Conservation (phyloP, 257 asterid genomes). For the Mentha longifolia region DNA sequence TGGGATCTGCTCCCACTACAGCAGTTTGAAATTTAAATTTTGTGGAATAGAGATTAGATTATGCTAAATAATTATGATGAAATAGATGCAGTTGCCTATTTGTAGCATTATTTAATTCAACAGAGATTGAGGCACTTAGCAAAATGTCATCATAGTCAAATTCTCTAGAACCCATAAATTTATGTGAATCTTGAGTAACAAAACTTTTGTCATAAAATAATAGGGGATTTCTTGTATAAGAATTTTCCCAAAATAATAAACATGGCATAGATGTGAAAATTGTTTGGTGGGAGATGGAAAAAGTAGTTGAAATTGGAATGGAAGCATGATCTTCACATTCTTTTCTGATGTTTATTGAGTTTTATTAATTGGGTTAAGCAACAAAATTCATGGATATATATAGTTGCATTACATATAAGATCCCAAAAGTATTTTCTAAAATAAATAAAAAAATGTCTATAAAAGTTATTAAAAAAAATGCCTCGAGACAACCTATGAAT, state of each 20-base stretch:
- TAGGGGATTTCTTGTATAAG: too few species aligned
- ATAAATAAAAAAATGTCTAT: too few species aligned
- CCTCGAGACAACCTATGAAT: slow-evolving; percentile 5
- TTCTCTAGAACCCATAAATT: slow-evolving; percentile 29
- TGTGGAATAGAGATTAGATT: slow-evolving; percentile 31
- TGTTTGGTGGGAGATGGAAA: slow-evolving; percentile 1
- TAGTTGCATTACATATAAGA: too few species aligned
- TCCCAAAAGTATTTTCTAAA: too few species aligned
- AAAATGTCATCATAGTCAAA: slow-evolving; percentile 33
- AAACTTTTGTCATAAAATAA: too few species aligned
- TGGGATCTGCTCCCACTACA: slow-evolving; percentile 46
- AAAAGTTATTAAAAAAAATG: too few species aligned
- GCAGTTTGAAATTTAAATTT: slow-evolving; percentile 39
- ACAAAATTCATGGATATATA: too few species aligned
- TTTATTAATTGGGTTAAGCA: not conserved
- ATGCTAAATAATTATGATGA: slow-evolving; percentile 9
- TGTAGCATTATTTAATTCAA: slow-evolving; percentile 34
- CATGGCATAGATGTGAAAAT: too few species aligned
- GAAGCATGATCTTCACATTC: slow-evolving; percentile 9
- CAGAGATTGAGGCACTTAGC: slow-evolving; percentile 26
- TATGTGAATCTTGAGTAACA: slow-evolving; percentile 3
- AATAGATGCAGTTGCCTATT: slow-evolving; percentile 12
- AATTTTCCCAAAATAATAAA: too few species aligned
- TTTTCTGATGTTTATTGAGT: not conserved
- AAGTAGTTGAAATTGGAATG: slow-evolving; percentile 23